Evolutionary conservation across 2,329 filamentous ascomycete species (phyloP), one percentile per base, ranked within the genome.

Genomic region (Talaromyces islandicus): DNA sequence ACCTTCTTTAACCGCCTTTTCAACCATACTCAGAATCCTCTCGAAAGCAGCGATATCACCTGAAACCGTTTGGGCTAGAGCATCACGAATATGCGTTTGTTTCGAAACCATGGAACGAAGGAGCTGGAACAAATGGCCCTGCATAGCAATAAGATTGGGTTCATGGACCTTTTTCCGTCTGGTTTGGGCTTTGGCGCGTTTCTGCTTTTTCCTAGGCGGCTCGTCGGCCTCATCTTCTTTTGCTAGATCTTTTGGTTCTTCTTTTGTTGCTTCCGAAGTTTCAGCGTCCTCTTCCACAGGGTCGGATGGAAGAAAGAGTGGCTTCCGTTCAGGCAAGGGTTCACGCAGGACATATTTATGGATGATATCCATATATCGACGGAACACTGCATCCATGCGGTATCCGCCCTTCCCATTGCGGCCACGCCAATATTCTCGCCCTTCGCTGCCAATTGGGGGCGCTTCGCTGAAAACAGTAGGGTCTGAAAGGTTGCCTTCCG

Each of bases 401-500:
- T 90, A 97, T 1, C 94, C 95, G 4, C 91, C 90, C 62, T 85
- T 87, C 0, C 91, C 90, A 69, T 92, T 85, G 57, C 78, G 81
- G 0, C 90, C 91, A 35, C 89, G 82, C 92, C 93, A 97, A 74
- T 94, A 97, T 68, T 95, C 92, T 61, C 88, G 82, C 0, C 85
- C 86, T 72, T 90, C 86, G 53, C 86, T 74, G 0, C 87, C 89
- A 0, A 78, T 68, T 0, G 83, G 72, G 0, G 91, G 91, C 17
- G 86, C 81, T 32, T 80, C 76, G 14, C 88, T 86, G 70, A 99
- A 99, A 50, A 99, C 88, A 2, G 86, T 87, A 0, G 94, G 94
- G 70, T 99, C 91, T 69, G 91, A 93, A 0, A 99, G 82, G 71
- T 97, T 96, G 0, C 92, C 94, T 75, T 99, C 94, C 5, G 94